A percentile compares a stretch with the other conserved stretches of the same genome.
Evolutionary conservation across 208 protist genomes (phyloP).

Genomic region (Leptomonas seymouri): DNA sequence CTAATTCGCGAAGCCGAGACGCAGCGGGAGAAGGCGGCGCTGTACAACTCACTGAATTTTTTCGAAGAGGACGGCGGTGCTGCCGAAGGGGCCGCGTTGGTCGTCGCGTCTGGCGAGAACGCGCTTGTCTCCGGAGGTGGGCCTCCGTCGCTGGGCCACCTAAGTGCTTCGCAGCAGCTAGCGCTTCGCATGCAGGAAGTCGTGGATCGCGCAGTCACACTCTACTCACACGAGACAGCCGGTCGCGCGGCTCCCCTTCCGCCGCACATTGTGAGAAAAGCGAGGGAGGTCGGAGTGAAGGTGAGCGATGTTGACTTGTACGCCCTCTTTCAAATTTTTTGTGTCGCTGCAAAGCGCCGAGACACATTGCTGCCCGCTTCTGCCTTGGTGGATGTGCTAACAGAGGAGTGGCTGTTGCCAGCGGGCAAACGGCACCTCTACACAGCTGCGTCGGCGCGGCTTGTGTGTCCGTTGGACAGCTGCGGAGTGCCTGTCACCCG

Average conservation of each 20-base stretch:
- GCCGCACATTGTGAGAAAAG: conserved; percentile 12
- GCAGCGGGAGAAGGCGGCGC: conserved; percentile 8
- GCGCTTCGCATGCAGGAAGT: conserved; percentile 2
- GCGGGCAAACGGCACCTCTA: conserved; percentile 44
- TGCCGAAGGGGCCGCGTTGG: background rate
- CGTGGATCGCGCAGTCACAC: conserved; percentile 6
- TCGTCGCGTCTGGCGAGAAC: background rate
- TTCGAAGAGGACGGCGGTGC: background rate
- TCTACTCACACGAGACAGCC: background rate
- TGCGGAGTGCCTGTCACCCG: conserved; percentile 72
- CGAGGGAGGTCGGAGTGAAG: conserved; percentile 18
- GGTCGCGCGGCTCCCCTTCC: conserved; percentile 1
- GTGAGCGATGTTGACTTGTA: conserved; percentile 20
- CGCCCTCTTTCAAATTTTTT: conserved; percentile 24
- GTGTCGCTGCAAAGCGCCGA: conserved; percentile 16
- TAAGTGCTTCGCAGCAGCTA: conserved; percentile 4
- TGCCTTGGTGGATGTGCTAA: conserved; percentile 27
- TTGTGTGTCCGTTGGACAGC: conserved; percentile 55
- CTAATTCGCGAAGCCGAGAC: conserved; percentile 9
- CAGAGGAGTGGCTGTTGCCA: conserved; percentile 24
- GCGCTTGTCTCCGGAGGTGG: background rate
- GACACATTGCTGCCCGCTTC: conserved; percentile 11
- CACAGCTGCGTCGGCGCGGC: conserved; percentile 14
- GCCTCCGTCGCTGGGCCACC: background rate
- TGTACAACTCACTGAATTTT: conserved; percentile 12